Base-by-base conservation (phyloP, 2,329 filamentous ascomycete genomes). In the Hymenoscyphus occultus region DNA sequence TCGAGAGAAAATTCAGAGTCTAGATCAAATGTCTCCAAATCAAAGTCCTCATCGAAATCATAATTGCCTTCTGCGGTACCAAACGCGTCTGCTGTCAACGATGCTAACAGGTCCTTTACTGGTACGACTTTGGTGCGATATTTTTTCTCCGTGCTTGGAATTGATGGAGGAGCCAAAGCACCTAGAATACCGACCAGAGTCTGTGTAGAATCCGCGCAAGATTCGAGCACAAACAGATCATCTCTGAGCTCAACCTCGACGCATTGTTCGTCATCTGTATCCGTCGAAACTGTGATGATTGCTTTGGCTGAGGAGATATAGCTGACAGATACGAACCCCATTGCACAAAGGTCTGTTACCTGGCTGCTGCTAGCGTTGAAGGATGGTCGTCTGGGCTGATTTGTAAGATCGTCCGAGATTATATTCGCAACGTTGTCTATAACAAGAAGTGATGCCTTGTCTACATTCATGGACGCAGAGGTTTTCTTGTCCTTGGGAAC, bases 141-240 rank as follows among this genome's bases (percentile, higher is more conserved):
- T 74, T 95, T 95, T 69, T 89, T 86, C 70, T 90, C 89, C 67
- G 90, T 92, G 73, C 86, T 94, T 1, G 93, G 92, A 0, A 93
- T 90, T 7, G 87, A 88, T 0, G 95, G 94, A 4, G 94, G 95
- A 45, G 89, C 87, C 4, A 99, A 82, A 0, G 90, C 93, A 72
- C 90, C 92, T 16, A 93, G 79, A 54, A 96, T 84, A 1, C 85
- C 83, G 61, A 97, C 89, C 14, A 99, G 82, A 0, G 95, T 99
- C 76, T 97, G 93, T 0, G 93, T 98, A 1, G 95, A 99, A 77
- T 99, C 95, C 39, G 95, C 95, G 73, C 96, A 99, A 0, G 93
- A 96, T 77, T 99, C 95, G 6, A 99, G 80, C 40, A 99, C 89
- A 62, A 99, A 82, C 1, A 99, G 82, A 69, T 96, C 90, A 73